Conservation (phyloP, 805 yeast species). For the Hanseniaspora singularis region DNA sequence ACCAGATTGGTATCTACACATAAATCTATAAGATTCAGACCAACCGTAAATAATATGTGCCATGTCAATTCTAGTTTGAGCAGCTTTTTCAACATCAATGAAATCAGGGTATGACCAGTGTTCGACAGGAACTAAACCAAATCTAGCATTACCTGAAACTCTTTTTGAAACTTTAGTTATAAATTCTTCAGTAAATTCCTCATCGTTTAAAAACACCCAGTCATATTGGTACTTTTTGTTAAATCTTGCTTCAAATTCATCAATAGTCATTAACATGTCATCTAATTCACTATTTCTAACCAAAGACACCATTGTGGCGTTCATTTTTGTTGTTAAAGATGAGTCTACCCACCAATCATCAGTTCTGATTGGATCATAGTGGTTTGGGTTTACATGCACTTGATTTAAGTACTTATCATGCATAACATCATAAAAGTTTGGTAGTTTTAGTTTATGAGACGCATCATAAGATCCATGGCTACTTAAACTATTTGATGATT, state of each 20-base stretch:
- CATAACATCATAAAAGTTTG: conserved; percentile 9
- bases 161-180: conserved; percentile 35
- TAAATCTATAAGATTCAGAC: conserved; percentile 53
- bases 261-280: conserved; percentile 45
- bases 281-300: conserved; percentile 58
- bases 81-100: conserved; percentile 45
- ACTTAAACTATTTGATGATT: no score
- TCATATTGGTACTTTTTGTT: conserved; percentile 54
- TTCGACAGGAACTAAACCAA: conserved; percentile 47
- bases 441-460: background rate
- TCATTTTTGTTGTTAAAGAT: conserved; percentile 29
- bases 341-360: conserved; percentile 14
- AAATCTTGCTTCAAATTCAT: conserved; percentile 54
- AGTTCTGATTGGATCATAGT: conserved; percentile 14
- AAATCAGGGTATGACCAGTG: conserved; percentile 64
- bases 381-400: background rate
- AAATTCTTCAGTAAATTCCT: conserved; percentile 48
- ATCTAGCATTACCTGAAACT: conserved; percentile 50
- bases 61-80: conserved; percentile 33
- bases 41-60: conserved; percentile 45
- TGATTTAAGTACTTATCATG: conserved; percentile 2
- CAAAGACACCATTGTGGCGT: conserved; percentile 57
- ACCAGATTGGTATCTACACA: conserved; percentile 42
- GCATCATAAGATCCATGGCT: background rate
- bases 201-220: conserved; percentile 70